Conservation (phyloP, 73 alveolate species). For the Paraurostyla sp. region DNA sequence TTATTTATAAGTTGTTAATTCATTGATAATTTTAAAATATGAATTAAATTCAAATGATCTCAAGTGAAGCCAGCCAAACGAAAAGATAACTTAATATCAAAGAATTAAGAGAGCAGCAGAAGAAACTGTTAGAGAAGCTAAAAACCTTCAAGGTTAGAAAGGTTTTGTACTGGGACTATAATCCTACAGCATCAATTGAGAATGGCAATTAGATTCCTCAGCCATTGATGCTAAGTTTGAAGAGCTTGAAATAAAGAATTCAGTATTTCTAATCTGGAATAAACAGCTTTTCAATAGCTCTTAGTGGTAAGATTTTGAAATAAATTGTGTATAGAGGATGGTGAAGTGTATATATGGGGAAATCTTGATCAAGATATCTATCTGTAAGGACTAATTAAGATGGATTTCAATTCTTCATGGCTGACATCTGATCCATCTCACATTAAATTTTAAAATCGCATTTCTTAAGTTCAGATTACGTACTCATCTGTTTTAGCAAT, state of each 20-base stretch:
- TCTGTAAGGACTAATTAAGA: neutral
- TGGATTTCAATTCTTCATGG: conserved; percentile 25
- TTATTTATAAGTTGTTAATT: neutral
- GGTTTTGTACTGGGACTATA: conserved; percentile 42
- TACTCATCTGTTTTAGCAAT: conserved; percentile 8
- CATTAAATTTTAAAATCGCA: neutral
- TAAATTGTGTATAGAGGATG: neutral
- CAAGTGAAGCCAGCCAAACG: neutral
- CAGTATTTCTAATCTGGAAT: conserved; percentile 17
- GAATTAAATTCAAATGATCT: neutral
- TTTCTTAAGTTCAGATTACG: neutral
- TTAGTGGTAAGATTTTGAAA: neutral
- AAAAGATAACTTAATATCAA: neutral
- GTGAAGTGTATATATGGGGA: conserved; percentile 13
- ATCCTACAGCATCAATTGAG: neutral
- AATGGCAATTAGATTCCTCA: neutral
- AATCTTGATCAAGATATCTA: neutral
- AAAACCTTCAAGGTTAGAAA: neutral
- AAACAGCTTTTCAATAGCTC: conserved; percentile 14
- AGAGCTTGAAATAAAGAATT: conserved; percentile 7
- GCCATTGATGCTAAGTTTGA: conserved; percentile 6
- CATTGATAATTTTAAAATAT: neutral
- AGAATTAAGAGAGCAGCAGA: neutral
- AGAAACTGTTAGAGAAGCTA: neutral
- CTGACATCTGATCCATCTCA: neutral